Evolutionary conservation across 345 rosid species (phyloP).

Genomic region (Sisymbrium altissimum): DNA sequence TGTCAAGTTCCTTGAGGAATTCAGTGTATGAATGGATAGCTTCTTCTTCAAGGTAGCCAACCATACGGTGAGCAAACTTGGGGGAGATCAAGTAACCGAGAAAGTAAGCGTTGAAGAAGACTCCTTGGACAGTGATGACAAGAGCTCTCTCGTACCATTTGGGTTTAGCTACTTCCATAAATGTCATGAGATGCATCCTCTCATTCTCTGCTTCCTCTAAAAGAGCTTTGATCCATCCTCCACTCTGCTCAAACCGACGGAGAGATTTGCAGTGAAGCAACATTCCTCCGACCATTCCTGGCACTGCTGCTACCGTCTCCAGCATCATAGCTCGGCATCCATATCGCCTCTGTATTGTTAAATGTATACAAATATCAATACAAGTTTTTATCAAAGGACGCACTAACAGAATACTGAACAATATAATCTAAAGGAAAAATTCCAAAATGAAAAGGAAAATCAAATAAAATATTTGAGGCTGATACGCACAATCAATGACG

Average conservation of each 20-base stretch:
- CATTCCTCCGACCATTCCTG: slow-evolving; percentile 83
- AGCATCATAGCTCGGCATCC: slow-evolving; percentile 91
- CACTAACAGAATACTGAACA: neutral
- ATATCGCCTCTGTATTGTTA: slow-evolving; percentile 46
- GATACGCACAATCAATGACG: too few relatives aligned
- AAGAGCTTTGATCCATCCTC: slow-evolving; percentile 78
- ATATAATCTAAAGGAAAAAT: neutral
- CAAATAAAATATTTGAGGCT: neutral
- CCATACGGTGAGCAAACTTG: slow-evolving; percentile 74
- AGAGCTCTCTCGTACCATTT: slow-evolving; percentile 80
- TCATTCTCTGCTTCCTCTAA: slow-evolving; percentile 89
- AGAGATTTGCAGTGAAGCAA: slow-evolving; percentile 74
- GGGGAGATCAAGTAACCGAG: slow-evolving; percentile 73
- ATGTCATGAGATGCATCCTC: slow-evolving; percentile 88
- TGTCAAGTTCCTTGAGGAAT: slow-evolving; percentile 75
- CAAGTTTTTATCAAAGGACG: neutral
- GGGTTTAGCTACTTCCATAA: slow-evolving; percentile 75
- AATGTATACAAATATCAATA: too few relatives aligned
- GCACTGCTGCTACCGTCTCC: slow-evolving; percentile 77
- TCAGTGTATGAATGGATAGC: slow-evolving; percentile 81
- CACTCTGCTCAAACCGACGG: slow-evolving; percentile 68
- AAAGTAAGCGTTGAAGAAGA: slow-evolving; percentile 79
- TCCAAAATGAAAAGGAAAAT: neutral
- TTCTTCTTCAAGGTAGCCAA: slow-evolving; percentile 83
- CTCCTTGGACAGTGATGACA: slow-evolving; percentile 63